Conservation (phyloP, 2,329 filamentous ascomycete species). For the Sclerotinia trifoliorum region DNA sequence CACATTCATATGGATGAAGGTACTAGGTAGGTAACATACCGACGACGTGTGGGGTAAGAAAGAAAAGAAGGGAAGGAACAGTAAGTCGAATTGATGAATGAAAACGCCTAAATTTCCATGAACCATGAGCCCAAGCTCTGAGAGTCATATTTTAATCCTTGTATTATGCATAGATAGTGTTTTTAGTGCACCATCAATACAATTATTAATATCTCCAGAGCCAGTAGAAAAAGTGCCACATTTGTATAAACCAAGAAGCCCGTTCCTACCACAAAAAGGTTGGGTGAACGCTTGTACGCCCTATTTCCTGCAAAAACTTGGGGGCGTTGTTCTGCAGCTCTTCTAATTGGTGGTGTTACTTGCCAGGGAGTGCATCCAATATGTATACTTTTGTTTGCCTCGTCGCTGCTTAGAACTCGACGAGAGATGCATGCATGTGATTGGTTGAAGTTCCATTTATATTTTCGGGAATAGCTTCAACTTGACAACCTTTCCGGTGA, state of each 20-base stretch:
- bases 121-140: neutral
- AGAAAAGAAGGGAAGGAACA: neutral
- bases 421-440: neutral
- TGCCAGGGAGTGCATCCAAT: neutral
- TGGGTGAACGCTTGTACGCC: constrained; percentile 6
- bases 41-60: neutral
- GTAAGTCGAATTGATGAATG: neutral
- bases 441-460: neutral
- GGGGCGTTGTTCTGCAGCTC: neutral
- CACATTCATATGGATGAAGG: no score
- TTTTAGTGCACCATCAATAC: neutral
- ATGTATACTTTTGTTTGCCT: neutral
- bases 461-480: constrained; percentile 4
- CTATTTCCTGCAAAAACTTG: neutral
- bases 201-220: neutral
- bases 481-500: constrained; percentile 1
- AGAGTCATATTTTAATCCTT: constrained; percentile 2
- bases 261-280: neutral
- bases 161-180: neutral
- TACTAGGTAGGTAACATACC: no score
- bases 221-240: no score
- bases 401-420: neutral
- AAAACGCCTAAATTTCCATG: neutral
- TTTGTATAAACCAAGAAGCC: neutral
- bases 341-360: neutral